phyloP scores from a whole-genome alignment of 352 stramenopile genomes.

The Pythium brachiatum region DNA sequence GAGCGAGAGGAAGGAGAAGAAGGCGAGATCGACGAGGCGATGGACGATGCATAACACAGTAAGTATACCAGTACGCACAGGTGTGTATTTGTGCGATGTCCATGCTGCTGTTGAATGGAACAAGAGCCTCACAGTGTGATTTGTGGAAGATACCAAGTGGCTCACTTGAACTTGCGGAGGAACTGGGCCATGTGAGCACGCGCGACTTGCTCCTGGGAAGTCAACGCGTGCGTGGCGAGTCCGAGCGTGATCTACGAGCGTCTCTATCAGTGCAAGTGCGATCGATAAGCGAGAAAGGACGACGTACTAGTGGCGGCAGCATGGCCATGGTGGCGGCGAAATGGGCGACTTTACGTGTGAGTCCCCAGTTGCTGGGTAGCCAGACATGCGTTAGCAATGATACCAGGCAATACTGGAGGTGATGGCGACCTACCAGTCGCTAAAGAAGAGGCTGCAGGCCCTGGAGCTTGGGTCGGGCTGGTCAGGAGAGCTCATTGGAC shows the following conservation, averaged over 20 bases:
- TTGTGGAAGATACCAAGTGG: background rate
- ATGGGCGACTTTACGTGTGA: conserved; percentile 21
- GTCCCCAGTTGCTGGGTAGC: conserved; percentile 14
- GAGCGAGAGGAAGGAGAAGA: conserved; percentile 36
- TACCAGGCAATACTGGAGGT: background rate
- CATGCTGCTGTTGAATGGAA: background rate
- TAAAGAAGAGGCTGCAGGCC: conserved; percentile 31
- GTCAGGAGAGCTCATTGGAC: conserved; percentile 21
- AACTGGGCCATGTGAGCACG: conserved; percentile 17
- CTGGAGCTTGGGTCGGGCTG: conserved; percentile 18
- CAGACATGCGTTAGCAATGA: background rate
- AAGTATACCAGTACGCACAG: background rate
- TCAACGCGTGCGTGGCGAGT: conserved; percentile 5
- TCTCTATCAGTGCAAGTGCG: too few species aligned
- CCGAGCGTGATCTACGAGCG: conserved; percentile 10
- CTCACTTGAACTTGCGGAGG: conserved; percentile 11
- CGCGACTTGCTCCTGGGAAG: conserved; percentile 14
- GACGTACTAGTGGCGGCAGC: conserved; percentile 13
- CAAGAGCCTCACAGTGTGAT: background rate
- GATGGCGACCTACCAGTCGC: conserved; percentile 27
- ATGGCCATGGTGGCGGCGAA: conserved; percentile 21
- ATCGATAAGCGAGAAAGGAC: background rate
- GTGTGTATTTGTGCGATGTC: background rate
- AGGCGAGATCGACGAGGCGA: conserved; percentile 30
- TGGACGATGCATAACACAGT: conserved; percentile 9